Evolutionary conservation across 169 alveolate genomes (phyloP).

Genomic region (Amoebophrya sp.): DNA sequence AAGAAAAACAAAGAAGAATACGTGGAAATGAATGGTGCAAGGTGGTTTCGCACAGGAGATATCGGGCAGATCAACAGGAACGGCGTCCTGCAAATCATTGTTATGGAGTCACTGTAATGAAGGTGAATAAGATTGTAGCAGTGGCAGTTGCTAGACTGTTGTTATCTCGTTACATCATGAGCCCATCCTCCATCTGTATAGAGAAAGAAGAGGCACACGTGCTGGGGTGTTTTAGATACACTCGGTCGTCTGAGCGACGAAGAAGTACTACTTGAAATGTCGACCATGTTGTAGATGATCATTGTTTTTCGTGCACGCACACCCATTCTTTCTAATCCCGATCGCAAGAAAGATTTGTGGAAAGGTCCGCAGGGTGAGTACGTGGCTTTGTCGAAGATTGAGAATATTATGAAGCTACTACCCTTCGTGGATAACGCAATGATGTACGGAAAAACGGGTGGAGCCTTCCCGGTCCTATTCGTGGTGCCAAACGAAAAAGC

Average conservation of each 20-base stretch:
- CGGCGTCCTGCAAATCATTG: constrained; percentile 3
- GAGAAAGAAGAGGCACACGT: no score
- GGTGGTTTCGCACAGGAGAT: constrained; percentile 14
- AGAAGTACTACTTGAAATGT: no score
- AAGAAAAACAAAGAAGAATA: not conserved
- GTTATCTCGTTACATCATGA: no score
- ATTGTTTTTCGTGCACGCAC: no score
- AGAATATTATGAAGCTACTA: not conserved
- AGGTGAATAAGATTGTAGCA: no score
- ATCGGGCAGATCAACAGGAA: constrained; percentile 9
- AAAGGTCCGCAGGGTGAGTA: constrained; percentile 13
- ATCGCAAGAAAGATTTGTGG: not conserved
- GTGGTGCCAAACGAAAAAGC: constrained; percentile 1
- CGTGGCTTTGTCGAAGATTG: not conserved
- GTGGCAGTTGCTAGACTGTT: no score
- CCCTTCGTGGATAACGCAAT: not conserved
- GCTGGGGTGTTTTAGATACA: no score
- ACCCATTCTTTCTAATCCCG: no score
- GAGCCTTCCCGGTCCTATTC: not conserved
- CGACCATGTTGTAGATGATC: no score
- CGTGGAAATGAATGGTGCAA: not conserved
- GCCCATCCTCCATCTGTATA: no score
- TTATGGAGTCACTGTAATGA: no score
- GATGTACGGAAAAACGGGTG: constrained; percentile 22
- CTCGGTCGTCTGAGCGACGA: no score